Evolutionary conservation across 108 stramenopile genomes (phyloP), one percentile per base, ranked within the genome.

Genomic region (Nitzschia putrida): DNA sequence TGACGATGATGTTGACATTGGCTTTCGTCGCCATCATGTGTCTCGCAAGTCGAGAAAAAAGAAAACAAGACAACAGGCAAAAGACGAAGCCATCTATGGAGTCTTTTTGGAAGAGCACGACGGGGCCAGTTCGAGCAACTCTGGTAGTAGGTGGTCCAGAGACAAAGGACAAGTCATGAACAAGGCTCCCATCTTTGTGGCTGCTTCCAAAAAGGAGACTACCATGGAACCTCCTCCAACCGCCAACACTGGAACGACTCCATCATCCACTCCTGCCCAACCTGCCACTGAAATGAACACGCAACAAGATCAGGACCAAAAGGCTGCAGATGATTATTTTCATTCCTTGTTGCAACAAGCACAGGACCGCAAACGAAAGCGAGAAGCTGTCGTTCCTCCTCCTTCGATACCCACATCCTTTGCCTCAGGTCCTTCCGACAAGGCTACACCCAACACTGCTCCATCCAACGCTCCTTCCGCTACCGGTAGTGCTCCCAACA

Each of bases 61-160:
- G 37, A 57, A 57, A 34, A 53, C 61, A 22, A 26, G 64, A 16
- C 41, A 45, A 40, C 53, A 50, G 23, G 41, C 61, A 12, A 72
- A 80, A 55, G 76, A 77, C 12, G 71, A 76, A 24, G 75, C 76
- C 12, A 64, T 77, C 16, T 79, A 80, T 53, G 79, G 82, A 13
- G 71, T 80, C 41, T 79, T 83, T 57, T 38, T 37, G 13, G 54
- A 58, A 66, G 53, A 24, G 25, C 38, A 41, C 52, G 41, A 49
- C 61, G 7, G 12, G 1, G 16, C 1, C 9, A 39, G 2, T 3
- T 18, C 39, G 10, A 50, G 50, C 23, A 66, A 6, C 13, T 8
- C 24, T 6, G 24, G 50, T n/a, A 38, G 56, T 14, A 57, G 18
- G n/a, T 16, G 26, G 8, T 34, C 29, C 29, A 34, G 29, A 34